These are phyloP conservation scores for Erodium trifolium DNA, from an alignment of 441 rosid species.

Conservation along the genomic window DNA sequence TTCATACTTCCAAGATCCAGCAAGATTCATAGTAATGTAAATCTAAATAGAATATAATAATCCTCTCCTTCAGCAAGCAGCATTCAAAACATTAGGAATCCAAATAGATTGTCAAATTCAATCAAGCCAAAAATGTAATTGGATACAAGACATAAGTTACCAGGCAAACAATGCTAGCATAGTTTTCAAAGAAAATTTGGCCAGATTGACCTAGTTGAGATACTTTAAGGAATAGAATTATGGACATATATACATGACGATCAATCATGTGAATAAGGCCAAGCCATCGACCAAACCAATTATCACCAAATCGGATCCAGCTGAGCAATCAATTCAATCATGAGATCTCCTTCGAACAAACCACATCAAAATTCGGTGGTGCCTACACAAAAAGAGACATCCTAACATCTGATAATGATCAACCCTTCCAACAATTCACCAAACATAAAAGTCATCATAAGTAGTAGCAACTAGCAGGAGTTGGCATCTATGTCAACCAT, in stretches of 20 bases:
- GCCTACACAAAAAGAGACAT: slow-evolving; percentile 18
- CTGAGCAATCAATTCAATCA: slow-evolving; percentile 26
- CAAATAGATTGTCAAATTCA: not conserved
- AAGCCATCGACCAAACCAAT: not conserved
- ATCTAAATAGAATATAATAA: not conserved
- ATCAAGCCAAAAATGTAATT: slow-evolving; percentile 5
- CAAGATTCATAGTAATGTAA: not conserved
- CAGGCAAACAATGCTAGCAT: not conserved
- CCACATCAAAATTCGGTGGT: slow-evolving; percentile 20
- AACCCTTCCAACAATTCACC: slow-evolving; percentile 15
- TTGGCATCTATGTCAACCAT: not conserved
- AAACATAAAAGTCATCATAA: not conserved
- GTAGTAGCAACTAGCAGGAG: not conserved
- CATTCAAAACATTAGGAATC: not conserved
- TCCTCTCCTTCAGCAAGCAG: not conserved
- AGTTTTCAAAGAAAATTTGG: too few relatives aligned
- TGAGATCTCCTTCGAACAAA: slow-evolving; percentile 26
- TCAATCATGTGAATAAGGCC: not conserved
- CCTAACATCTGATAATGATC: slow-evolving; percentile 12
- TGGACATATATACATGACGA: not conserved
- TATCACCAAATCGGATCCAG: slow-evolving; percentile 27
- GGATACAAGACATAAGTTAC: not conserved
- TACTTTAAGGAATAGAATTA: not conserved
- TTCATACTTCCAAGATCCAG: too few relatives aligned
- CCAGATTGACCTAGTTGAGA: not conserved